Evolutionary conservation across 805 yeast species (phyloP).

Genomic region (Pichia membranifaciens): DNA sequence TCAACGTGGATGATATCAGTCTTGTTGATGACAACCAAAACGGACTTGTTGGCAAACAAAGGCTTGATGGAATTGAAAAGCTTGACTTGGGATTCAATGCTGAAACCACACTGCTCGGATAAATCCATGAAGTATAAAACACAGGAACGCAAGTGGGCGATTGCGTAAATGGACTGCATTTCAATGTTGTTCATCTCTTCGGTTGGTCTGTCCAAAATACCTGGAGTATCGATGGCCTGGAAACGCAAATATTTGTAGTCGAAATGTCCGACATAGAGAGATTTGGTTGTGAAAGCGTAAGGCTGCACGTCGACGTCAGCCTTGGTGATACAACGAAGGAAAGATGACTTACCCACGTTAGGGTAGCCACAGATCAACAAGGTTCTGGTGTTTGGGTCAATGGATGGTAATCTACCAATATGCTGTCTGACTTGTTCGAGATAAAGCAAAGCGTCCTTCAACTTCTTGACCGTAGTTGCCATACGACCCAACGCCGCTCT

Average conservation of each 20-base stretch:
- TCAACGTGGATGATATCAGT: constrained; percentile 83
- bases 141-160: constrained; percentile 96
- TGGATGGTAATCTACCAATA: constrained; percentile 94
- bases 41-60: constrained; percentile 92
- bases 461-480: constrained; percentile 96
- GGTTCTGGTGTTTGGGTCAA: constrained; percentile 98
- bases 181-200: constrained; percentile 99
- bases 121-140: constrained; percentile 97
- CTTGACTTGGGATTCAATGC: constrained; percentile 95
- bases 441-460: constrained; percentile 89
- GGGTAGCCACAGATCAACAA: constrained; percentile 97
- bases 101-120: constrained; percentile 98
- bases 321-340: constrained; percentile 86
- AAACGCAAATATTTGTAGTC: constrained; percentile 96
- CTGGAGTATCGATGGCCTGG: constrained; percentile 99
- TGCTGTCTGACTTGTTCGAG: constrained; percentile 99
- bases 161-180: constrained; percentile 98
- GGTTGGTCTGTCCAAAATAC: constrained; percentile 96
- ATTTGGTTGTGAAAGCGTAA: constrained; percentile 97
- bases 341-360: constrained; percentile 97
- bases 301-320: constrained; percentile 99
- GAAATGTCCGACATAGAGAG: constrained; percentile 96
- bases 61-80: constrained; percentile 96
- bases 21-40: constrained; percentile 92
- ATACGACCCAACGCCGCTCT: constrained; percentile 99